Percentiles rank a stretch among this genome's conserved stretches.
These are phyloP conservation scores for Fraxinus pennsylvanica DNA, from an alignment of 257 asterid genomes.

Conservation along the genomic window DNA sequence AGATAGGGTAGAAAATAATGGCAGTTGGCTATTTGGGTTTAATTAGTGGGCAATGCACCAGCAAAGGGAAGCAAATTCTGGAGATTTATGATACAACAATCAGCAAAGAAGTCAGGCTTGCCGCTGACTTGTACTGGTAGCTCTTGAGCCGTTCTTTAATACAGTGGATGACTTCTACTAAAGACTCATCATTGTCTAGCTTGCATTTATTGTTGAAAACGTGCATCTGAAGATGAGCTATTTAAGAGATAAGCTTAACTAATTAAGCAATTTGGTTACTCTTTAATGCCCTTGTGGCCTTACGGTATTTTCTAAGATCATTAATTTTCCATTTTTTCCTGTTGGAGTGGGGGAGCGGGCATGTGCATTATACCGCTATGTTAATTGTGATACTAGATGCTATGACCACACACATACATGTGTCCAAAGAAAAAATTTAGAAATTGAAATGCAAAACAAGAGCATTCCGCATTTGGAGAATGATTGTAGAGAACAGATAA, in stretches of 20 bases:
- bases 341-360: too few relatives aligned
- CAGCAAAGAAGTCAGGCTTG: neutral
- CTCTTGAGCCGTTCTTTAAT: neutral
- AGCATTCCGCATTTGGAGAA: neutral
- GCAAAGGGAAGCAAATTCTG: neutral
- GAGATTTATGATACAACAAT: neutral
- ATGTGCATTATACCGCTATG: neutral
- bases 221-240: neutral
- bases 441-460: neutral
- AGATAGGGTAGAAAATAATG: neutral
- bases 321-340: neutral
- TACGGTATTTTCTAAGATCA: neutral
- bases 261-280: neutral
- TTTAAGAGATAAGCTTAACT: neutral
- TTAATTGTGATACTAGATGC: neutral
- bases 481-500: too few relatives aligned
- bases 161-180: neutral
- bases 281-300: neutral
- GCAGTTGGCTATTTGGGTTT: neutral
- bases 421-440: neutral
- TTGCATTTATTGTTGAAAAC: neutral
- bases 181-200: neutral
- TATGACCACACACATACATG: neutral
- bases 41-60: neutral
- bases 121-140: neutral